These are phyloP conservation scores for Kitagawia praeruptora DNA, from an alignment of 129 eudicot genomes.

Conservation along the genomic window DNA sequence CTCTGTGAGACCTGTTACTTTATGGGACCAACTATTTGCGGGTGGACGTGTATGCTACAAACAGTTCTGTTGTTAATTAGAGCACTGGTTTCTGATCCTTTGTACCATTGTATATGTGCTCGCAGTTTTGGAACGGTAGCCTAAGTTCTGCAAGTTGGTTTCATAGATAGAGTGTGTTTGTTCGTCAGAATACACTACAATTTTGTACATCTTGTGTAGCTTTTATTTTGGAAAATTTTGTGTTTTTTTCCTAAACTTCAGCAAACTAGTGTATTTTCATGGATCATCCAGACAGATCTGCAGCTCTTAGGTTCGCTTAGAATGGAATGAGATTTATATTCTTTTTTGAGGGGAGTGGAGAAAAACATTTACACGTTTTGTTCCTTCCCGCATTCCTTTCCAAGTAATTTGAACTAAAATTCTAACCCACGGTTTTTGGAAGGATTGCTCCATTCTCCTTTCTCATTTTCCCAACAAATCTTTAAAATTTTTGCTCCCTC, in stretches of 20 bases:
- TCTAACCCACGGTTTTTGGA: too few species aligned
- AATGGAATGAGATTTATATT: too few species aligned
- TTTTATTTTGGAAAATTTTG: background rate
- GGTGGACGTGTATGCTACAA: background rate
- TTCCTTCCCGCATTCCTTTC: too few species aligned
- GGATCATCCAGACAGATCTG: background rate
- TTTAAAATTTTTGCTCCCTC: too few species aligned
- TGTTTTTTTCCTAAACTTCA: too few species aligned
- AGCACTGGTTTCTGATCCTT: background rate
- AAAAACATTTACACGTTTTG: too few species aligned
- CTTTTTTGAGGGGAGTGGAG: too few species aligned
- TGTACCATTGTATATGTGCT: background rate
- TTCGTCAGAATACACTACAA: background rate
- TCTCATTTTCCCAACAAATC: too few species aligned
- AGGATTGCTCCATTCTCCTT: too few species aligned
- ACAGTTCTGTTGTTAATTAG: background rate
- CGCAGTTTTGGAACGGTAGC: background rate
- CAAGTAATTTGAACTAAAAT: too few species aligned
- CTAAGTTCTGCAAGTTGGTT: background rate
- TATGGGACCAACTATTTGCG: background rate
- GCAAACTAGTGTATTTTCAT: background rate
- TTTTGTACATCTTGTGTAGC: background rate
- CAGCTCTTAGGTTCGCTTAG: background rate
- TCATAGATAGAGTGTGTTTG: background rate
- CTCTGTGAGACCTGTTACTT: background rate